Conservation (phyloP, 2,329 filamentous ascomycete species). For the Aspergillus sp. region DNA sequence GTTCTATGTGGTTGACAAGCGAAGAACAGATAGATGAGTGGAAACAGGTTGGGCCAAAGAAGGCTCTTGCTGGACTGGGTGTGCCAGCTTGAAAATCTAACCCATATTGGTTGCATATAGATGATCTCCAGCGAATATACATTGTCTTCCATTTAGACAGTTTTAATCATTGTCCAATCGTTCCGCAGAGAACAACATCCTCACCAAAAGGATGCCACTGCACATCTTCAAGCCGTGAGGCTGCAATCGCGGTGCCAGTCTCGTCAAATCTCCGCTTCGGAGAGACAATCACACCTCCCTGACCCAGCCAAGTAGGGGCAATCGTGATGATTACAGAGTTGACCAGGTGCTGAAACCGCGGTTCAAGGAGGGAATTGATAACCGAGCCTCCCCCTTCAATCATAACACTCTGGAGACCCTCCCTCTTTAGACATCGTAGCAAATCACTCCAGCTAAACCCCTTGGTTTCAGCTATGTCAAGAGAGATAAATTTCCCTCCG, state of each 20-base stretch:
- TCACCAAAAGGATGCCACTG: conserved; percentile 75
- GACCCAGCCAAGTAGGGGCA: conserved; percentile 81
- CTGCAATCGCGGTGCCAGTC: conserved; percentile 57
- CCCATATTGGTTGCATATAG: not conserved
- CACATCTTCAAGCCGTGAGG: conserved; percentile 58
- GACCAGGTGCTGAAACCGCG: conserved; percentile 57
- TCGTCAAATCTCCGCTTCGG: conserved; percentile 58
- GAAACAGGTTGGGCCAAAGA: conserved; percentile 35
- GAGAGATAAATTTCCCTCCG: conserved; percentile 32
- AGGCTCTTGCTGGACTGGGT: conserved; percentile 40
- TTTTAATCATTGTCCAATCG: conserved; percentile 34
- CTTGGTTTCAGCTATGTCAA: conserved; percentile 17
- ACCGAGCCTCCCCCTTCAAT: conserved; percentile 80
- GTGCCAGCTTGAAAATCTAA: not conserved
- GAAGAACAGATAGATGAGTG: conserved; percentile 39
- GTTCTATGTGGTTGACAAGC: conserved; percentile 30
- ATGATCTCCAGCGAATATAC: not conserved
- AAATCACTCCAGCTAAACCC: conserved; percentile 60
- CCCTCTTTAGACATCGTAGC: conserved; percentile 52
- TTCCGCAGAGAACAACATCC: conserved; percentile 78
- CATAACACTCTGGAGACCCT: conserved; percentile 76
- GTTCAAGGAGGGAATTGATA: conserved; percentile 73
- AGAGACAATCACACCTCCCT: conserved; percentile 75
- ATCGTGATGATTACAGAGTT: conserved; percentile 82
- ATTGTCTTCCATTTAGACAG: not conserved